Conservation (phyloP, 306 rosid species). For the Gleditsia sinensis region DNA sequence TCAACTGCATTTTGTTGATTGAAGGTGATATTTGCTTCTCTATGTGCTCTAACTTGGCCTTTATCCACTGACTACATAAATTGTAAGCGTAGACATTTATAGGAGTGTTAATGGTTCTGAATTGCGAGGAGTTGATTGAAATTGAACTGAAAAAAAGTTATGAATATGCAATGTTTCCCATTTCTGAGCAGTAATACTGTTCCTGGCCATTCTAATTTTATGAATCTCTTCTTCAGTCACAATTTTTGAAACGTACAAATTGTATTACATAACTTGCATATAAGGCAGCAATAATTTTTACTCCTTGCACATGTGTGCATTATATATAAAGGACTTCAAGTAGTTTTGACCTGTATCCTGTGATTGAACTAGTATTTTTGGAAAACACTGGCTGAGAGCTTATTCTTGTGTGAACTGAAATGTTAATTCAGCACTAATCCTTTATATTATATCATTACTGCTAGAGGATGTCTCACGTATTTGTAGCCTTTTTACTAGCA, state of each 20-base stretch:
- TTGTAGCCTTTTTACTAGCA: neutral
- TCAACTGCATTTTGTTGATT: neutral
- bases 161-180: neutral
- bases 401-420: neutral
- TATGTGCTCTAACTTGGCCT: neutral
- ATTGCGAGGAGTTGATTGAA: slow-evolving; percentile 15
- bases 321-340: neutral
- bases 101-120: slow-evolving; percentile 3
- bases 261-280: neutral
- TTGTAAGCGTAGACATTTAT: neutral
- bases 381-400: neutral
- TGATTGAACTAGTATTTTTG: neutral
- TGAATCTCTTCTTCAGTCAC: too few species aligned
- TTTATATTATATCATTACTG: slow-evolving; percentile 3
- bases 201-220: neutral
- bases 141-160: neutral
- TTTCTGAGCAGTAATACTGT: neutral
- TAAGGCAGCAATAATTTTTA: neutral
- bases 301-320: neutral
- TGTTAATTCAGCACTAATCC: neutral
- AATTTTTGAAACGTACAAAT: neutral
- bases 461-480: slow-evolving; percentile 21
- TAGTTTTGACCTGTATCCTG: neutral
- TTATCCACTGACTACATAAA: neutral
- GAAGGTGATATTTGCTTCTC: neutral